These are phyloP conservation scores for Handroanthus guayacan DNA, from an alignment of 257 asterid species.

Conservation along the genomic window DNA sequence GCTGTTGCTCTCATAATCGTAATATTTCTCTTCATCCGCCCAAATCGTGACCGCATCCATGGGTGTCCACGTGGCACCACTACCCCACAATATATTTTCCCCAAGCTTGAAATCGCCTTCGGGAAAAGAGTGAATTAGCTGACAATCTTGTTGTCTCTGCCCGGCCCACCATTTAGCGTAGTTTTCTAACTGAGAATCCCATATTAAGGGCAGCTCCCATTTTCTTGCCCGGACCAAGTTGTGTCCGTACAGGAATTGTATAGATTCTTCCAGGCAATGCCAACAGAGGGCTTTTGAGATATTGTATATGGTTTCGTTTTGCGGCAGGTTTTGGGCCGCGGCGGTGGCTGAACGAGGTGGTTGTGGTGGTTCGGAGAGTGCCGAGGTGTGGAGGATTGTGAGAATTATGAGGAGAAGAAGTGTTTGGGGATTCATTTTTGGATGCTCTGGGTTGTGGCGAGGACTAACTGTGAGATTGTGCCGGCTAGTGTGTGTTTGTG, in stretches of 20 bases:
- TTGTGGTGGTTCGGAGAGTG: constrained; percentile 7
- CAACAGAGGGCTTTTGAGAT: constrained; percentile 59
- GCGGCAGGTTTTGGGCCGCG: constrained; percentile 23
- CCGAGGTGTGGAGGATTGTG: constrained; percentile 27
- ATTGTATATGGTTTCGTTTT: constrained; percentile 58
- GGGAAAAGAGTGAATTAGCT: constrained; percentile 61
- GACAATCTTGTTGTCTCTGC: constrained; percentile 59
- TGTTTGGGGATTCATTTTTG: constrained; percentile 32
- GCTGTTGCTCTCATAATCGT: constrained; percentile 49
- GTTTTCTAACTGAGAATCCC: constrained; percentile 61
- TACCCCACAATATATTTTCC: constrained; percentile 81
- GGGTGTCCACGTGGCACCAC: constrained; percentile 70
- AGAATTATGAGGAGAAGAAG: constrained; percentile 31
- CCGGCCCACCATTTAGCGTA: constrained; percentile 81
- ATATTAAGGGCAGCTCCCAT: constrained; percentile 58
- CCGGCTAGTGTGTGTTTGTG: not conserved
- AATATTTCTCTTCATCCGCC: constrained; percentile 80
- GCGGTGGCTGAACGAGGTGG: constrained; percentile 8
- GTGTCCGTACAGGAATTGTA: constrained; percentile 73
- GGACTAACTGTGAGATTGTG: not conserved
- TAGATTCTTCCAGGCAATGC: constrained; percentile 59
- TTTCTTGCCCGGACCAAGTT: constrained; percentile 71
- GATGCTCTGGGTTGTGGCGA: constrained; percentile 7
- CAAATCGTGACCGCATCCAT: constrained; percentile 70
- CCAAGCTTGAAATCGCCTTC: constrained; percentile 69